A percentile compares a stretch with the other conserved stretches of the same genome.
These are phyloP conservation scores for cucumber (Cucumis sativus) DNA, from an alignment of 306 rosid species.

Conservation along the genomic window DNA sequence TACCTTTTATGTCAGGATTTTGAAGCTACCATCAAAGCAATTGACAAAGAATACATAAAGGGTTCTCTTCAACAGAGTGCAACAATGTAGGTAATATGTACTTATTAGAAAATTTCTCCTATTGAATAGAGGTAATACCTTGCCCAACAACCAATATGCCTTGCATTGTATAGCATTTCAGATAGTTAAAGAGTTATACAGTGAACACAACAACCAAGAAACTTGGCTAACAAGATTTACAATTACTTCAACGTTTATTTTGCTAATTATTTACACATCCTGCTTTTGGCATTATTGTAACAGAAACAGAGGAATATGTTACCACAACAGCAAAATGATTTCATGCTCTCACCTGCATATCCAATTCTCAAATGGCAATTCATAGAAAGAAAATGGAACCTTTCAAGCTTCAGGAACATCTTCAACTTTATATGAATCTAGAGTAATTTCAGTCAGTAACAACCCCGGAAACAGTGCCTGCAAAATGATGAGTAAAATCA, in stretches of 20 bases:
- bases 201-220: conserved; percentile 5
- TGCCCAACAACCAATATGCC: background rate
- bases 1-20: background rate
- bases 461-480: conserved; percentile 41
- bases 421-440: conserved; percentile 40
- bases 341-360: background rate
- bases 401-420: conserved; percentile 40
- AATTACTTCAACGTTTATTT: background rate
- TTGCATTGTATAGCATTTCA: background rate
- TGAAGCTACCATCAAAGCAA: background rate
- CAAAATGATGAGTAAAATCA: conserved; percentile 10
- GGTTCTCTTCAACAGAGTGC: background rate
- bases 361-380: background rate
- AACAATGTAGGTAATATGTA: background rate
- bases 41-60: background rate
- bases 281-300: background rate
- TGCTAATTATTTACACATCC: background rate
- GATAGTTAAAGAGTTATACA: background rate
- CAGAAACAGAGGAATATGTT: background rate
- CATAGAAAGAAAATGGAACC: conserved; percentile 2
- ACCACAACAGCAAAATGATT: background rate
- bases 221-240: conserved; percentile 1
- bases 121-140: background rate
- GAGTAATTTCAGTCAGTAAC: conserved; percentile 28
- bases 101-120: too few relatives aligned